Percentiles rank a stretch among this genome's conserved stretches.
phyloP scores from a whole-genome alignment of 2,329 filamentous ascomycete genomes.

The Parastagonospora avenae region DNA sequence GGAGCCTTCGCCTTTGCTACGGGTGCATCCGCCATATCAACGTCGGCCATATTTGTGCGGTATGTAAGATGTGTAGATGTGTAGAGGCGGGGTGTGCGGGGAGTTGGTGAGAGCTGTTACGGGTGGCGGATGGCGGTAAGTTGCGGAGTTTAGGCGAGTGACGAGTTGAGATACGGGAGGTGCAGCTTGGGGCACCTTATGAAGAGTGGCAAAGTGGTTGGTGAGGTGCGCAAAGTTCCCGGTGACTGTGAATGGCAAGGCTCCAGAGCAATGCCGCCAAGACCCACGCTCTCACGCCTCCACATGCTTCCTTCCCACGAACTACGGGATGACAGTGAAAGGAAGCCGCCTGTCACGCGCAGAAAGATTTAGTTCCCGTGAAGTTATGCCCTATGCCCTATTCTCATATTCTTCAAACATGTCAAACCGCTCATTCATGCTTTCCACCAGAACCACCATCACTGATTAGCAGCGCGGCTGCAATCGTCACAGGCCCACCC shows the following conservation, averaged over 20 bases:
- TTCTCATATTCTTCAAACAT: too few relatives aligned
- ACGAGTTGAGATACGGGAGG: background rate
- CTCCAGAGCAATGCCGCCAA: conserved; percentile 20
- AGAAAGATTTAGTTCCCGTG: background rate
- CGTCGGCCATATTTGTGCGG: conserved; percentile 75
- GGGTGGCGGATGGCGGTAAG: background rate
- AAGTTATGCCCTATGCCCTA: background rate
- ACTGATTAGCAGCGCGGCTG: conserved; percentile 12
- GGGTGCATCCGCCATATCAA: conserved; percentile 92
- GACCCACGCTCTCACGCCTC: conserved; percentile 2
- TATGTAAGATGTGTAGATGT: conserved; percentile 12
- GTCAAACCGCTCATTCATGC: too few relatives aligned
- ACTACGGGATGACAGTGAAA: background rate
- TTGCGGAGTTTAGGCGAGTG: background rate
- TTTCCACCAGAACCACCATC: background rate
- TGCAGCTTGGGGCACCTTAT: conserved; percentile 8
- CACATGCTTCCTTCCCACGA: too few relatives aligned
- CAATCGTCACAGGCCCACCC: conserved; percentile 22
- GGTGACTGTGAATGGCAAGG: conserved; percentile 11
- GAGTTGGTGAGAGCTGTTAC: conserved; percentile 14
- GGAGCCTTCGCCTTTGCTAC: conserved; percentile 58
- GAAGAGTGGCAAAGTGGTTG: conserved; percentile 4
- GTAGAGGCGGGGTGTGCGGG: conserved; percentile 26
- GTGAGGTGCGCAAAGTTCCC: conserved; percentile 2
- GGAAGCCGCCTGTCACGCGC: background rate